A percentile compares a stretch with the other conserved stretches of the same genome.
phyloP scores from a whole-genome alignment of 2,329 filamentous ascomycete genomes.

The Metarhizium brunneum region DNA sequence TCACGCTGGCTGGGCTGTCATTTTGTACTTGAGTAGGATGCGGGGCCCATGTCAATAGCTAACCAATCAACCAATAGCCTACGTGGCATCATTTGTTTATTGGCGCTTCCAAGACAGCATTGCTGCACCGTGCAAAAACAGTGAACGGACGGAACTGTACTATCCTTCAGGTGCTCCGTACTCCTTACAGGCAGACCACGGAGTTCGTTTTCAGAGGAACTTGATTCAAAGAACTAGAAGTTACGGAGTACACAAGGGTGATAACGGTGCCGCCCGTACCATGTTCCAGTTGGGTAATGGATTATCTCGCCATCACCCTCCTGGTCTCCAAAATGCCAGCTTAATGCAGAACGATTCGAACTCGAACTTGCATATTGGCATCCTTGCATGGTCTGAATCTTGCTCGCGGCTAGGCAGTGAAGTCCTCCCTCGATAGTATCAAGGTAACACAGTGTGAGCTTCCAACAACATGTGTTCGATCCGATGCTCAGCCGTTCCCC shows the following conservation, averaged over 20 bases:
- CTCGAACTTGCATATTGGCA: no score
- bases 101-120: neutral
- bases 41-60: constrained; percentile 9
- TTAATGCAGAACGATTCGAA: no score
- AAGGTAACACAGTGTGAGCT: neutral
- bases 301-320: no score
- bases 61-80: neutral
- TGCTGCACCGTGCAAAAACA: neutral
- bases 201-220: no score
- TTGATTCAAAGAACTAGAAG: no score
- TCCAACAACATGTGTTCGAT: neutral
- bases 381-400: neutral
- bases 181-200: no score
- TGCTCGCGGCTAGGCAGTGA: neutral
- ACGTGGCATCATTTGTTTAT: constrained; percentile 3
- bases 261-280: no score
- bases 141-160: neutral
- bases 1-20: constrained; percentile 12
- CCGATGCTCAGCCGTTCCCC: neutral
- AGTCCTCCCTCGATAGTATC: no score
- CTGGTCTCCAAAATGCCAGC: no score
- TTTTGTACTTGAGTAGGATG: constrained; percentile 7
- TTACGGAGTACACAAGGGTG: no score
- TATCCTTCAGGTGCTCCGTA: no score
- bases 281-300: no score